A percentile compares a stretch with the other conserved stretches of the same genome.
Evolutionary conservation across 495 filamentous ascomycete species (phyloP).

Genomic region (Daldinia bambusicola): DNA sequence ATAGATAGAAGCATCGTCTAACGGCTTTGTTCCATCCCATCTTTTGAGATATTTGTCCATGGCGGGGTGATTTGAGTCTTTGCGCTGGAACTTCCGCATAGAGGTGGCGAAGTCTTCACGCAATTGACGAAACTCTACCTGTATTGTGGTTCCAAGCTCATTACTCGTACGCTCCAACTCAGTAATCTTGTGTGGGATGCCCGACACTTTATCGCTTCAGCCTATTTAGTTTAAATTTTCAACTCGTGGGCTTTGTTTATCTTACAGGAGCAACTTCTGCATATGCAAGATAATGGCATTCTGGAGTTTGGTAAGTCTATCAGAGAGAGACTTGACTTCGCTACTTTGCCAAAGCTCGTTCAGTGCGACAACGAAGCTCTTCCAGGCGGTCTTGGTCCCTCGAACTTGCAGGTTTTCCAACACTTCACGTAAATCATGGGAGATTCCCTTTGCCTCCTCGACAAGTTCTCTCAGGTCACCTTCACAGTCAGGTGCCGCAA

Average conservation of each 20-base stretch:
- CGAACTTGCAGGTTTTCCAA: slow-evolving; percentile 2
- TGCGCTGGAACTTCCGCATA: too few species aligned
- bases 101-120: too few species aligned
- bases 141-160: too few species aligned
- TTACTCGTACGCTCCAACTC: too few species aligned
- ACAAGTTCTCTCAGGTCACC: background rate
- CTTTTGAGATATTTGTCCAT: too few species aligned
- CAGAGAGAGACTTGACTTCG: background rate
- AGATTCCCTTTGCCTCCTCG: background rate
- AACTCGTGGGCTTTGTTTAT: too few species aligned
- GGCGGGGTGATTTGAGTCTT: too few species aligned
- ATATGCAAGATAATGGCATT: slow-evolving; percentile 4
- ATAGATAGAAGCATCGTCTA: background rate
- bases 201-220: too few species aligned
- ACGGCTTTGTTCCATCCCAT: too few species aligned
- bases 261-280: slow-evolving; percentile 7
- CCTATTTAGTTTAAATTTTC: too few species aligned
- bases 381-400: slow-evolving; percentile 3
- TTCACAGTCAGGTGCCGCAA: background rate
- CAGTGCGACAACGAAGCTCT: slow-evolving; percentile 13
- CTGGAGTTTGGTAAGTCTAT: slow-evolving; percentile 4
- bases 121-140: too few species aligned
- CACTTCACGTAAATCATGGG: slow-evolving; percentile 5
- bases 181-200: too few species aligned
- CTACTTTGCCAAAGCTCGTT: slow-evolving; percentile 22